Evolutionary conservation across 305 asterid genomes (phyloP), one percentile per base, ranked within the genome.

Genomic region (Solanum hybrid): DNA sequence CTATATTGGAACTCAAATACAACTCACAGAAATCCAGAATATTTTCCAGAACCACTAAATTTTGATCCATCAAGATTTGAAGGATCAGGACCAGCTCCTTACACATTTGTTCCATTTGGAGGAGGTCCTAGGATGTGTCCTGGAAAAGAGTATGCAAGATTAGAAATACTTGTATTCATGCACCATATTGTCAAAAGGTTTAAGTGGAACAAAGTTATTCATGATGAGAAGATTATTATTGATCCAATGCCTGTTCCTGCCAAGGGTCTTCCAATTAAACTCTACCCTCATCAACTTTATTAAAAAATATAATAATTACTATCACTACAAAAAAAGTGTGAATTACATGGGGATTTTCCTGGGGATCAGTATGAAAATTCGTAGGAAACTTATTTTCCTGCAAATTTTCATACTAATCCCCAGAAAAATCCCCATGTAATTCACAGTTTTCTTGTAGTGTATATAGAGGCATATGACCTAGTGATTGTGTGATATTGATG

Each of bases 121-220:
- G 95, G 94, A 11, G 95, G 95, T 0, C 94, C 94, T 2, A 86
- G 94, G 73, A 92, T 92, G 94, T 93, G 94, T 91, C 95, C 94
- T 12, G 95, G 94, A 19, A 92, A 92, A 88, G 95, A 91, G 91
- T 93, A 92, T 45, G 94, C 95, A 11, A 88, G 94, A 32, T n/a
- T 94, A 87, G 93, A 93, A 27, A 91, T 93, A 0, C 85, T 94
- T 40, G 93, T 93, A 35, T 93, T 93, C 90, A 93, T 94, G 94
- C 95, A 94, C 15, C 85, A 78, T 36, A 13, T 78, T 5, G 6
- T 78, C 10, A 78, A 78, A 78, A 78, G 85, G 32, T 93, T 92
- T 85, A 84, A 56, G 89, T 93, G 92, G 91, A 91, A 93, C 56
- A 93, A 92, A 73, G 71, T 93, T 0, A 92, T 94, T 19, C 94